Evolutionary conservation across 768 basidiomycete genomes (phyloP), one percentile per base, ranked within the genome.

Genomic region (Lactarius quietus): DNA sequence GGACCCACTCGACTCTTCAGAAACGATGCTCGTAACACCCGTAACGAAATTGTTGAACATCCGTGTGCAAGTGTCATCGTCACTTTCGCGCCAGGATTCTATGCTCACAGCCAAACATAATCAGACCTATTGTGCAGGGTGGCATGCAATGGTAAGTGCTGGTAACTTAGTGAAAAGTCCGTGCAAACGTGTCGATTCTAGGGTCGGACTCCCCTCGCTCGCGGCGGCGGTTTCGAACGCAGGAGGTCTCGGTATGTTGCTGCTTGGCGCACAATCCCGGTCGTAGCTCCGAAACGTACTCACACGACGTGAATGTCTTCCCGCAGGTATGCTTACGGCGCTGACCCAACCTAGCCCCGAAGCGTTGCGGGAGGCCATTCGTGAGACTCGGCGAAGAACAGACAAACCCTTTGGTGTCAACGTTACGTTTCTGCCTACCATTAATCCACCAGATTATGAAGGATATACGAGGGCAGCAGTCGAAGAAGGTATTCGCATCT

Each of bases 401-500:
- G 79, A 79, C 55, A 89, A 90, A 72, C 88, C 86, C 4, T 92
- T 96, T 73, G 92, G 90, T 17, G 90, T 93, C 58, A 93, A 94
- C 72, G 84, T 93, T 69, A 94, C 92, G 0, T 76, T 95, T n/a
- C 80, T 96, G 28, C 95, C 95, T 0, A 85, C 84, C 36, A 96
- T 97, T 70, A 91, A 86, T 63, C 93, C 94, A 0, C 95, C 95
- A 3, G 92, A 95, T 70, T 96, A 98, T 72, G 86, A 83, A 59
- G 92, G 89, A 15, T 94, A 89, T 70, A 90, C 90, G 0, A 79
- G 87, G 39, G 92, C 81, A 9, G 89, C 93, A 10, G 84, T 94
- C 55, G 92, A 91, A 67, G 94, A 95, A 73, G 92, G 92, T 8
- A 83, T 96, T n/a, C 81, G 75, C 71, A 87, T 96, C 51, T 92